A percentile compares a stretch with the other conserved stretches of the same genome.
phyloP scores from a whole-genome alignment of 2,329 filamentous ascomycete genomes.

The Pseudocercospora cruenta region DNA sequence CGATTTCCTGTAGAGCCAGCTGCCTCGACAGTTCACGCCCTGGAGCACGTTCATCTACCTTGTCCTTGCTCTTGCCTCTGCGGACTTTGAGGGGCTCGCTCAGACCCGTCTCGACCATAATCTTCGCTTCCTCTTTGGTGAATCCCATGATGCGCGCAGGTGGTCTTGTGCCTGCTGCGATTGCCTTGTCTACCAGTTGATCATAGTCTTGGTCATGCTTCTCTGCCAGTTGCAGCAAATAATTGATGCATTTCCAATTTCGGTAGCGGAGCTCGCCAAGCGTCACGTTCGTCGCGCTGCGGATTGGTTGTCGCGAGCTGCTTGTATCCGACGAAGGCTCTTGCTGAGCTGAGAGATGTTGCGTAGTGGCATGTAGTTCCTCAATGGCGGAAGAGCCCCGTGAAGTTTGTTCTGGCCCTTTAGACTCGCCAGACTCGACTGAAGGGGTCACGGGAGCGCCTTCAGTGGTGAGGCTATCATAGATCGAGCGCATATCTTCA shows the following conservation, averaged over 20 bases:
- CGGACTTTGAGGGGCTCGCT: neutral
- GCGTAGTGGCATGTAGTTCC: neutral
- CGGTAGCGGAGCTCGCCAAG: slow-evolving; percentile 52
- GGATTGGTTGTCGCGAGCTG: neutral
- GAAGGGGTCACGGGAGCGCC: slow-evolving; percentile 12
- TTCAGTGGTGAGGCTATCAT: slow-evolving; percentile 51
- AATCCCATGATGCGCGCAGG: slow-evolving; percentile 23
- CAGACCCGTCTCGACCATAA: slow-evolving; percentile 13
- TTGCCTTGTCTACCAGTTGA: slow-evolving; percentile 34
- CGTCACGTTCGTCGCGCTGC: slow-evolving; percentile 38
- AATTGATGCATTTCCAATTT: slow-evolving; percentile 54
- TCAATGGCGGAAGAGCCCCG: neutral
- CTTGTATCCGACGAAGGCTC: neutral
- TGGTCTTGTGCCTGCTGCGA: slow-evolving; percentile 29
- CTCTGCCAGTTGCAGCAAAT: slow-evolving; percentile 44
- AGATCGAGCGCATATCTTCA: slow-evolving; percentile 43
- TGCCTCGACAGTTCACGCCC: slow-evolving; percentile 4
- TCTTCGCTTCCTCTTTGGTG: slow-evolving; percentile 12
- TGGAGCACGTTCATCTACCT: slow-evolving; percentile 1
- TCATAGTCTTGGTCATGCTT: slow-evolving; percentile 33
- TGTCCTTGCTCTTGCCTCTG: neutral
- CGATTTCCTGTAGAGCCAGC: slow-evolving; percentile 4
- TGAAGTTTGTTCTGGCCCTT: neutral
- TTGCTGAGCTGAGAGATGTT: neutral
- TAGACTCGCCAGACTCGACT: neutral